Conservation (phyloP, 2,329 filamentous ascomycete genomes). For the Claviceps sp. region DNA sequence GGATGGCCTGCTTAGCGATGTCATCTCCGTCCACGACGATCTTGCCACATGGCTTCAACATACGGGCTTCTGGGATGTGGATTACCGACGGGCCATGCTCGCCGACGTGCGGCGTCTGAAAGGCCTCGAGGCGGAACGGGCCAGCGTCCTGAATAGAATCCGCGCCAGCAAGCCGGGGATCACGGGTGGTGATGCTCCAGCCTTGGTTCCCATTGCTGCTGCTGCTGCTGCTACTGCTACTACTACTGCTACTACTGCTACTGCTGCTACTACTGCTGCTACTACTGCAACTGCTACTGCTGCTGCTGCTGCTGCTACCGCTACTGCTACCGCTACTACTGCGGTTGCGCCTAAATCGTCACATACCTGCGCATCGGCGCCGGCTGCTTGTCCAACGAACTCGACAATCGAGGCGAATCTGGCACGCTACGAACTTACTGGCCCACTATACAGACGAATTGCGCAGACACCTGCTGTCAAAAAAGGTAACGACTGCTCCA, state of each 20-base stretch:
- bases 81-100: constrained; percentile 9
- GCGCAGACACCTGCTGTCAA: neutral
- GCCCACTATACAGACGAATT: neutral
- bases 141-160: constrained; percentile 10
- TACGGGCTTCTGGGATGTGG: constrained; percentile 12
- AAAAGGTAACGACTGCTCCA: neutral
- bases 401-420: neutral
- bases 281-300: too few relatives aligned
- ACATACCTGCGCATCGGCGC: too few relatives aligned
- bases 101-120: constrained; percentile 8
- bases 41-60: constrained; percentile 14
- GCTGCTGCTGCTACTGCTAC: too few relatives aligned
- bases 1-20: neutral
- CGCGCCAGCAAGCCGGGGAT: constrained; percentile 1
- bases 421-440: neutral
- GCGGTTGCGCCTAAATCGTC: too few relatives aligned
- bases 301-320: too few relatives aligned
- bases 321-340: too few relatives aligned
- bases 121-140: constrained; percentile 11
- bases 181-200: neutral
- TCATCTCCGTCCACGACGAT: constrained; percentile 8
- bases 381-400: neutral
- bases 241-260: too few relatives aligned
- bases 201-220: neutral
- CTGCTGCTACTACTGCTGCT: too few relatives aligned